Percentiles rank a stretch among this genome's conserved stretches.
Evolutionary conservation across 306 rosid species (phyloP).

Genomic region (Glycyrrhiza uralensis): DNA sequence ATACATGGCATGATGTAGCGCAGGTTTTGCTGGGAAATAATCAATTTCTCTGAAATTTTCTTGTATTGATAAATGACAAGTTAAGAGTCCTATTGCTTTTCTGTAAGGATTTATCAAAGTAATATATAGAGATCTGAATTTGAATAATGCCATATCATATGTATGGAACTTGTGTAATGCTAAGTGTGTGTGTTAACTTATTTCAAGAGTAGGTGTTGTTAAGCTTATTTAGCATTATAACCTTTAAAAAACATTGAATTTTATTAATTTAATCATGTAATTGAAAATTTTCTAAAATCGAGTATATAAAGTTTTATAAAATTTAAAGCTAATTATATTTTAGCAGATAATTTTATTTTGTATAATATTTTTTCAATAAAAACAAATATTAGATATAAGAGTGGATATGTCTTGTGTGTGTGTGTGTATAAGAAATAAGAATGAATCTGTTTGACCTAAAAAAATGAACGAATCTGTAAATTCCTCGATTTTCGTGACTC

Average conservation of each 20-base stretch:
- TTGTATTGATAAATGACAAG: conserved; percentile 34
- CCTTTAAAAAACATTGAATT: neutral
- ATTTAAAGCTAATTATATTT: too few species aligned
- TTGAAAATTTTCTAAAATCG: too few species aligned
- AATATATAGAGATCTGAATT: conserved; percentile 24
- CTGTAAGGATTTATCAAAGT: conserved; percentile 37
- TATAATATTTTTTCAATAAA: too few species aligned
- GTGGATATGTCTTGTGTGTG: too few species aligned
- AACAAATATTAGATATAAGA: too few species aligned
- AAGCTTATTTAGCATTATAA: neutral
- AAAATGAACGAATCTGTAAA: too few species aligned
- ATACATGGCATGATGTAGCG: conserved; percentile 23
- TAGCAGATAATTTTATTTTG: too few species aligned
- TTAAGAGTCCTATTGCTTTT: conserved; percentile 29
- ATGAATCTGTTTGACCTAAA: too few species aligned
- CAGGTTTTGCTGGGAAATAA: conserved; percentile 41
- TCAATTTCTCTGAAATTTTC: conserved; percentile 30
- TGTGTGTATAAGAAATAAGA: too few species aligned
- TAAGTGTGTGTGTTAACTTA: neutral
- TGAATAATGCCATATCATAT: conserved; percentile 26
- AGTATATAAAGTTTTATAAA: too few species aligned
- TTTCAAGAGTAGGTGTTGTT: neutral
- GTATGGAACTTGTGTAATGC: neutral
- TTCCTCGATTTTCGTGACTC: too few species aligned
- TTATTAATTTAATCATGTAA: too few species aligned